Evolutionary conservation across 192 early-diverging fungal species (phyloP).

Genomic region (Physocladia obscura): DNA sequence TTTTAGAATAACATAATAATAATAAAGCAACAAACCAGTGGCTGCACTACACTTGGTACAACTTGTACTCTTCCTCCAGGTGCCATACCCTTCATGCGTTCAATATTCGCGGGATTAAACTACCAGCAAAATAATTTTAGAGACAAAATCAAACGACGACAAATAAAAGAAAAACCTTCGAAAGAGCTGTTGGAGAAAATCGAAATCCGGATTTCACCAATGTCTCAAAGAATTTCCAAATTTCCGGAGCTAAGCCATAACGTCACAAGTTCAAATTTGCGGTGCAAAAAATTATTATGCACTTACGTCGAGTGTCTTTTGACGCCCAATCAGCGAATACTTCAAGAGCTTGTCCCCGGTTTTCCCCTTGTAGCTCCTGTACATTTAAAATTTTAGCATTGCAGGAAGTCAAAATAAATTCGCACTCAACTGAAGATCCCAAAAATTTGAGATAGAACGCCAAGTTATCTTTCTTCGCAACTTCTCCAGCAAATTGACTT

Average conservation of each 20-base stretch:
- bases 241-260: constrained; percentile 9
- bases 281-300: neutral
- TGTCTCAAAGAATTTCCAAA: constrained; percentile 17
- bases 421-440: neutral
- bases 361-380: constrained; percentile 25
- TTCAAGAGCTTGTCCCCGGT: constrained; percentile 23
- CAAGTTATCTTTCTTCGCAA: constrained; percentile 9
- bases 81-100: no score
- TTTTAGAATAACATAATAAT: neutral
- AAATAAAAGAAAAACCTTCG: neutral
- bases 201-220: constrained; percentile 16
- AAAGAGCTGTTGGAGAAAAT: constrained; percentile 3
- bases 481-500: constrained; percentile 1
- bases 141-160: no score
- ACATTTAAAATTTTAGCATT: neutral
- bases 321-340: constrained; percentile 26
- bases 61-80: neutral
- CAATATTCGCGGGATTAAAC: no score
- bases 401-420: neutral
- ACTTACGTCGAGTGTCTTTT: neutral
- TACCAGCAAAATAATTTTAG: no score
- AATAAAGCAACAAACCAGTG: neutral
- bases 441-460: constrained; percentile 20
- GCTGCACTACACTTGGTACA: no score
- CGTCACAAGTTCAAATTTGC: neutral